phyloP scores from a whole-genome alignment of 129 eudicot genomes.

The Centaurea solstitialis region DNA sequence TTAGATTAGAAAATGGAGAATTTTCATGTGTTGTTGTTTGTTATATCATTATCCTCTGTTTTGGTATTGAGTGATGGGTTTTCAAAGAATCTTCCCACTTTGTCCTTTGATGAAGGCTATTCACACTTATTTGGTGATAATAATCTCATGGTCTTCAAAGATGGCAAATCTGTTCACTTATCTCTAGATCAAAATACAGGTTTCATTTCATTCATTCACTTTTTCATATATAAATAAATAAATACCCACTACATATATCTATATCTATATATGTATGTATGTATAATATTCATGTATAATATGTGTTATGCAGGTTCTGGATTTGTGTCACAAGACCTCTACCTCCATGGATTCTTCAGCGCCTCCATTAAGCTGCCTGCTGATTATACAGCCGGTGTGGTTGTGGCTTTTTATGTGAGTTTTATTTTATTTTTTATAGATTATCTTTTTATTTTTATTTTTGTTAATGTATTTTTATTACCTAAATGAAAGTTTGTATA shows the following conservation, averaged over 20 bases:
- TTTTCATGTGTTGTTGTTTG: conserved; percentile 18
- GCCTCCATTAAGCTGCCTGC: conserved; percentile 96
- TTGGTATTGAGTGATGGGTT: conserved; percentile 44
- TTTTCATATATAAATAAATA: not conserved
- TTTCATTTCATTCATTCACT: not conserved
- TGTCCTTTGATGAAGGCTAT: conserved; percentile 94
- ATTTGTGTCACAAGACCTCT: conserved; percentile 88
- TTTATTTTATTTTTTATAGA: not conserved
- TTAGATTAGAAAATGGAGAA: conserved; percentile 27
- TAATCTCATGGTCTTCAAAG: conserved; percentile 68
- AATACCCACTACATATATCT: not conserved
- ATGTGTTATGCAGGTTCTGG: conserved; percentile 71
- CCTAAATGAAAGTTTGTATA: not conserved
- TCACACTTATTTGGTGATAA: conserved; percentile 79
- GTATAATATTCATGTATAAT: not conserved
- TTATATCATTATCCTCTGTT: conserved; percentile 36
- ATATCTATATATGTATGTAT: not conserved
- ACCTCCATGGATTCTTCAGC: conserved; percentile 92
- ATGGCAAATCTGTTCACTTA: conserved; percentile 85
- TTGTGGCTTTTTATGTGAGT: conserved; percentile 97
- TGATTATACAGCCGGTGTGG: conserved; percentile 97
- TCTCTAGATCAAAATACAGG: conserved; percentile 84
- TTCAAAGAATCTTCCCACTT: conserved; percentile 63
- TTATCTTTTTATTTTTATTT: not conserved
- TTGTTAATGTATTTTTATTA: not conserved